Evolutionary conservation across 169 alveolate species (phyloP), one percentile per base, ranked within the genome.

Genomic region (Cystoisospora suis): DNA sequence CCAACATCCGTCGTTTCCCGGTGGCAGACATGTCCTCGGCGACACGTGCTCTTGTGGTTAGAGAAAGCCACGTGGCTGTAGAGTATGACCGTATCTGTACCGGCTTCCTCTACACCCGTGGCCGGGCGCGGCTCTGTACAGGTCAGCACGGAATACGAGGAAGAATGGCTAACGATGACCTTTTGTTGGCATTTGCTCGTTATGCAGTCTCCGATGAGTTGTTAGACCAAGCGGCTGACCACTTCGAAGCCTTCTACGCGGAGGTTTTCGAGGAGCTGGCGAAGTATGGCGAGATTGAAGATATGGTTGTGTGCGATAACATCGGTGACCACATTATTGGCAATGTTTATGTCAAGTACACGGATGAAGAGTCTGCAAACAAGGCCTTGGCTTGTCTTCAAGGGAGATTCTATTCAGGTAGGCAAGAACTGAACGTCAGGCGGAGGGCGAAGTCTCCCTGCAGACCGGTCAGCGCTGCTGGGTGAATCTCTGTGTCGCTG

Each of bases 241-340:
- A 98, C 94, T 98, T 98, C 93, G 99, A 99, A 94, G 99, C 97
- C 75, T 99, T 99, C 94, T 99, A 96, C 91, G 99, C 98, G 93
- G 99, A 98, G 90, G 99, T 98, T 27, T 90, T 98, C 93, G 94
- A 96, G 88, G 99, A 99, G 94, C 94, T 99, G 59, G 96, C 98
- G 87, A 98, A 98, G 88, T 99, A 97, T 93, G 99, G 96, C 12
- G 99, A 98, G 94, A 93, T 99, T 45, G 99, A 97, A 93, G 99
- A 99, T 87, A 94, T 99, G 95, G 98, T 97, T 65, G 99, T 99
- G 44, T 98, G 99, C 95, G 99, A 99, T 93, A 99, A 99, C 93
- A 99, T 99, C 75, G 99, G 94, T 15, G 99, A 99, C 91, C 99
- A 99, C 93, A 96, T 99, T 94, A 98, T 98, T 17, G 99, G 99